Percentiles rank a stretch among this genome's conserved stretches.
Evolutionary conservation across 441 rosid genomes (phyloP).

Genomic region (Raphanus hybrid): DNA sequence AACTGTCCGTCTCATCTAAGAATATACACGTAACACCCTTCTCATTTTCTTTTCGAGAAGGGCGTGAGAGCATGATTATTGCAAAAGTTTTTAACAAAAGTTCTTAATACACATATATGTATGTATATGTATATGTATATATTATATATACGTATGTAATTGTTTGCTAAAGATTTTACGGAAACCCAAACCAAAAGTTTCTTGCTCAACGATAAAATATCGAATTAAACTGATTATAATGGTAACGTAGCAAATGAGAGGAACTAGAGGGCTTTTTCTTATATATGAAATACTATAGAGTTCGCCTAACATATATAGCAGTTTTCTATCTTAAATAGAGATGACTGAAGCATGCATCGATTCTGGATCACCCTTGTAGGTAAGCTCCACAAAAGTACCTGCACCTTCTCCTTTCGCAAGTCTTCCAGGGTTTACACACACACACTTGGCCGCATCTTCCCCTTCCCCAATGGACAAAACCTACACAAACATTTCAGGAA

Average conservation of each 20-base stretch:
- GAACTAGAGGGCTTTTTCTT: not conserved
- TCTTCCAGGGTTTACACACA: slow-evolving; percentile 95
- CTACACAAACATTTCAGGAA: slow-evolving; percentile 41
- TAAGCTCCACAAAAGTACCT: slow-evolving; percentile 85
- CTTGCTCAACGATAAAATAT: too few relatives aligned
- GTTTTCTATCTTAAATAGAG: slow-evolving; percentile 53
- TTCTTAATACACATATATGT: too few relatives aligned
- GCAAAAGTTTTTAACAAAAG: too few relatives aligned
- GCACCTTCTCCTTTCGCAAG: slow-evolving; percentile 92
- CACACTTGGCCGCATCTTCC: slow-evolving; percentile 67
- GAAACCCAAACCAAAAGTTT: too few relatives aligned
- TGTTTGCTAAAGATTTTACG: too few relatives aligned
- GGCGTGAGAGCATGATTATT: too few relatives aligned
- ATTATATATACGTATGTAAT: too few relatives aligned
- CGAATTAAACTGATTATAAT: not conserved
- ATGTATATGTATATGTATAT: too few relatives aligned
- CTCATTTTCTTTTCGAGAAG: too few relatives aligned
- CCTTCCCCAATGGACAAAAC: slow-evolving; percentile 62
- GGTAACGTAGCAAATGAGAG: not conserved
- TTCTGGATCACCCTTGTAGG: slow-evolving; percentile 64
- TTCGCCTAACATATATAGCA: not conserved
- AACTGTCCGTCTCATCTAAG: too few relatives aligned
- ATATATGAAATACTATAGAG: not conserved
- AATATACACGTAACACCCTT: too few relatives aligned
- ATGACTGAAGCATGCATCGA: slow-evolving; percentile 69